Base-by-base conservation (phyloP, 2,329 filamentous ascomycete species). In the Elsinoe arachidis region DNA sequence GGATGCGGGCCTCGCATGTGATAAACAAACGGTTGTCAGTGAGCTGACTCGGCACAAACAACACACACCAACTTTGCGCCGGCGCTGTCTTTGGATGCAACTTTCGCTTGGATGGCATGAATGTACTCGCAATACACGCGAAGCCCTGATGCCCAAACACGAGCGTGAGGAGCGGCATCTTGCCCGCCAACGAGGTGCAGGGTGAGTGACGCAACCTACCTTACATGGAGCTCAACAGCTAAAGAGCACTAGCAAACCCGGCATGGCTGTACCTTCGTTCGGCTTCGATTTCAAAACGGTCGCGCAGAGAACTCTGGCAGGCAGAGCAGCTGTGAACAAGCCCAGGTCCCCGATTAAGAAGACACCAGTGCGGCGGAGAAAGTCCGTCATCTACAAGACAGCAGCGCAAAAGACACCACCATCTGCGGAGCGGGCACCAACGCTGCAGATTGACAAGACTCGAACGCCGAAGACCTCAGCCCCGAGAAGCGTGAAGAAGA, bases 111-210 rank as follows among this genome's bases (percentile, higher is more conserved):
- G 9, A 4, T 30, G 26, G 26, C 26, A 30, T 30, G 26, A 30
- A 30, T 5, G 2, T 30, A 4, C 9, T 5, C 26, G 7, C 5
- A 7, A 7, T 30, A 30, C 26, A 7, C 26, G 5, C 5, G 7
- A 30, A 4, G 26, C 9, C 26, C 26, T 7, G 26, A 54, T 54
- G 51, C 11, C 51, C 10, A 21, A 39, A 26, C 10, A 41, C 11
- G 55, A 33, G n/a, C 57, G 59, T 17, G 53, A 57, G 44, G 59
- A 58, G 43, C 57, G 58, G 34, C 60, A 60, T 33, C 59, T 61
- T 33, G 57, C 58, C 55, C 60, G 60, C 46, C 58, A 60, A 23
- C 37, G 60, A 43, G 60, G 60, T 17, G 58, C 58, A 38, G 58
- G 58, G 60, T 61, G 57, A 23, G 56, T 38, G 35, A 21, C 34